Conservation (phyloP, 176 grass and related monocot genomes). For the Raddia guianensis region DNA sequence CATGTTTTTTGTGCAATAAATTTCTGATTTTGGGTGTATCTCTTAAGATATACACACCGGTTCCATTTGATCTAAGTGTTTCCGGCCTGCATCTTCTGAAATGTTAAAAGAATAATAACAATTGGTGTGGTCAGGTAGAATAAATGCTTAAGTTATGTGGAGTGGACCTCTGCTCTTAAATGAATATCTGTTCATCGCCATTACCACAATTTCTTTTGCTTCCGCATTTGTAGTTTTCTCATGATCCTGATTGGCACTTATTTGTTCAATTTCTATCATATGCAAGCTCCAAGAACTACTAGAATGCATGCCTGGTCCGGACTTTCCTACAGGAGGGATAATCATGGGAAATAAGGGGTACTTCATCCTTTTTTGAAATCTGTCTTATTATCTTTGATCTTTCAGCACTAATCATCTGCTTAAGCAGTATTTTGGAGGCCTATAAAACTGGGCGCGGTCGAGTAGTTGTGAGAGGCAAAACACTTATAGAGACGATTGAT, state of each 20-base stretch:
- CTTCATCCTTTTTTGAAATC: constrained; percentile 4
- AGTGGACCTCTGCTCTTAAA: constrained; percentile 18
- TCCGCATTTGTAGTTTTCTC: constrained; percentile 25
- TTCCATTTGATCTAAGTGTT: background rate
- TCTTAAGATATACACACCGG: background rate
- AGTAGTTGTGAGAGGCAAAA: constrained; percentile 88
- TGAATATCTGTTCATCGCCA: background rate
- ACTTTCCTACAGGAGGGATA: constrained; percentile 95
- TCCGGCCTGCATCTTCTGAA: background rate
- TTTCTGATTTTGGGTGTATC: constrained; percentile 4
- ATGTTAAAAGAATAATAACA: background rate
- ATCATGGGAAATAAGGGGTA: constrained; percentile 90
- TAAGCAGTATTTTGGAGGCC: constrained; percentile 83
- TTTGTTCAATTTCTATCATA: constrained; percentile 33
- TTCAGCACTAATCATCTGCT: constrained; percentile 33
- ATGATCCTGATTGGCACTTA: constrained; percentile 16
- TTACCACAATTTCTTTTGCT: constrained; percentile 27
- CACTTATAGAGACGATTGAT: constrained; percentile 75
- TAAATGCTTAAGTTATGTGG: background rate
- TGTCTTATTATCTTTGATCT: constrained; percentile 35
- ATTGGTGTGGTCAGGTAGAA: constrained; percentile 17
- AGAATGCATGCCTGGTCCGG: constrained; percentile 95
- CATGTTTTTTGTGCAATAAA: background rate
- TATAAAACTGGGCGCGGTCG: constrained; percentile 85
- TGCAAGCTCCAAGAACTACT: constrained; percentile 90